Conservation (phyloP, 2,329 filamentous ascomycete species). For the Escovopsis sp. region DNA sequence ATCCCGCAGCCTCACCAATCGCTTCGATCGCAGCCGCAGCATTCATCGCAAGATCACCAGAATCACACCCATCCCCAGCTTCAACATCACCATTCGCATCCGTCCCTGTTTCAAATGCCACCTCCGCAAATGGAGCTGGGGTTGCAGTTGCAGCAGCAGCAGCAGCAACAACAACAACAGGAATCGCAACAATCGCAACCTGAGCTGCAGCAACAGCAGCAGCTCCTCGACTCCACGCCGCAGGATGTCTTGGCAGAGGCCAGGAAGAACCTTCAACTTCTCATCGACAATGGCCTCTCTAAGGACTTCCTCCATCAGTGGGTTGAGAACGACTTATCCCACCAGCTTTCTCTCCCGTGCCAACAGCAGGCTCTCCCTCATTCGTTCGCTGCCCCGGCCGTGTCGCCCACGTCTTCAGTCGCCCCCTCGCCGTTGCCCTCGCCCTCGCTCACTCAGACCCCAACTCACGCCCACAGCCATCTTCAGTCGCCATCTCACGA, state of each 20-base stretch:
- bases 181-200: constrained; percentile 5
- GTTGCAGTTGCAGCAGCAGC: constrained; percentile 12
- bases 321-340: constrained; percentile 24
- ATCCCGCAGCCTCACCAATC: too few species aligned
- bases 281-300: constrained; percentile 31
- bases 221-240: constrained; percentile 19
- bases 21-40: too few species aligned
- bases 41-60: background rate
- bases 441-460: constrained; percentile 5
- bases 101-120: background rate
- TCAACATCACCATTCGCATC: constrained; percentile 5
- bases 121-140: constrained; percentile 18
- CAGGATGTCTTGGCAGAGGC: constrained; percentile 31
- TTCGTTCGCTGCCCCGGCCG: constrained; percentile 1
- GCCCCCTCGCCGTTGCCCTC: constrained; percentile 7
- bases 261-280: constrained; percentile 29
- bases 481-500: constrained; percentile 4
- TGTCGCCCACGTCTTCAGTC: constrained; percentile 3
- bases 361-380: constrained; percentile 2
- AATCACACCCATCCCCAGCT: background rate
- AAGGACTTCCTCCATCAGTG: constrained; percentile 28
- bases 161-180: constrained; percentile 2
- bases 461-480: constrained; percentile 4
- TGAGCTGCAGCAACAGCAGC: constrained; percentile 8
- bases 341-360: constrained; percentile 15